phyloP scores from a whole-genome alignment of 495 filamentous ascomycete genomes.

The Penicillium coprophilum region DNA sequence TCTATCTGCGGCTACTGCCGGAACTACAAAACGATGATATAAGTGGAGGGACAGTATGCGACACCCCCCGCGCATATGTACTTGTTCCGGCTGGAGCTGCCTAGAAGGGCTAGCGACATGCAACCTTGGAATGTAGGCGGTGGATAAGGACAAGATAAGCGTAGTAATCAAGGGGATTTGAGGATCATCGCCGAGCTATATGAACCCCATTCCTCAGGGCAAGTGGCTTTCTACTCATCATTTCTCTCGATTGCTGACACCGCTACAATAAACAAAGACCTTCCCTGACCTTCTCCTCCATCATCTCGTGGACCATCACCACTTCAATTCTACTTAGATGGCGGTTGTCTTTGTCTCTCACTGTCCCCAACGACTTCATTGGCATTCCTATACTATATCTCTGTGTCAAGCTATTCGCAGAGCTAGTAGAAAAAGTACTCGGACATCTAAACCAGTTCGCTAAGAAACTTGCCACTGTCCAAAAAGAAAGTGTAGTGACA shows the following conservation, averaged over 20 bases:
- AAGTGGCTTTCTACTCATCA: not conserved
- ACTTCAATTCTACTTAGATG: constrained; percentile 36
- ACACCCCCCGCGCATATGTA: not conserved
- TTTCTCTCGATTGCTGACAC: constrained; percentile 1
- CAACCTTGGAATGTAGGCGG: not conserved
- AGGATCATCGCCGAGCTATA: constrained; percentile 20
- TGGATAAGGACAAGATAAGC: constrained; percentile 27
- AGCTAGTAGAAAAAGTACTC: constrained; percentile 37
- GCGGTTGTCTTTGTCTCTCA: constrained; percentile 37
- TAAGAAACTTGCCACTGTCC: constrained; percentile 15
- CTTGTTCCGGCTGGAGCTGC: constrained; percentile 29
- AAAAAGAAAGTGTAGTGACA: constrained; percentile 25
- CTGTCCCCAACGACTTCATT: constrained; percentile 37
- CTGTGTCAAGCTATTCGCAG: constrained; percentile 38
- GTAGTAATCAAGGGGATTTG: constrained; percentile 1
- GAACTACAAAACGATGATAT: not conserved
- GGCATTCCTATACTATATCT: constrained; percentile 41
- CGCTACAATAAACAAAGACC: constrained; percentile 9
- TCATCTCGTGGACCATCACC: constrained; percentile 23
- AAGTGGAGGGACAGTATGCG: constrained; percentile 4
- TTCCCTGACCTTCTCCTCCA: constrained; percentile 3
- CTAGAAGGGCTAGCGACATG: constrained; percentile 21
- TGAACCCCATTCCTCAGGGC: constrained; percentile 13
- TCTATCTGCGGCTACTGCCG: constrained; percentile 4
- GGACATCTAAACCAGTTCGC: constrained; percentile 24